Evolutionary conservation across 2,329 filamentous ascomycete species (phyloP).

Genomic region (Cytospora leucostoma): DNA sequence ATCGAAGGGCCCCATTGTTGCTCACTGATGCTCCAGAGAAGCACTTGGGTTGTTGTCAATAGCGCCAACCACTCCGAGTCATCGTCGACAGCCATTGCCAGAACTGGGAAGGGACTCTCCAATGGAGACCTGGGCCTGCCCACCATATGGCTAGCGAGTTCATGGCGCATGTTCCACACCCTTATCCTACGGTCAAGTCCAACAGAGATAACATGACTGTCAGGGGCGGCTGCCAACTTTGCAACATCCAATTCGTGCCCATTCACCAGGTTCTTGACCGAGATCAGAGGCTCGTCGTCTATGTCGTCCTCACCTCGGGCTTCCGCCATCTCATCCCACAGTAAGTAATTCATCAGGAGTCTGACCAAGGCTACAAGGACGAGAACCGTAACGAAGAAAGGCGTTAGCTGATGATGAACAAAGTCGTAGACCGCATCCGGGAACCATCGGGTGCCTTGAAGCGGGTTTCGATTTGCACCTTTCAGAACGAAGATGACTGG

Average conservation of each 20-base stretch:
- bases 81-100: slow-evolving; percentile 66
- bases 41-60: slow-evolving; percentile 58
- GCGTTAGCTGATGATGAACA: slow-evolving; percentile 56
- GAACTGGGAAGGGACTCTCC: slow-evolving; percentile 57
- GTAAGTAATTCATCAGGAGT: slow-evolving; percentile 71
- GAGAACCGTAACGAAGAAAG: slow-evolving; percentile 64
- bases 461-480: slow-evolving; percentile 65
- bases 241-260: slow-evolving; percentile 72
- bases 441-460: slow-evolving; percentile 50
- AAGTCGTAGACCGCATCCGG: slow-evolving; percentile 68
- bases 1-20: slow-evolving; percentile 58
- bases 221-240: slow-evolving; percentile 61
- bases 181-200: slow-evolving; percentile 70
- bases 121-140: slow-evolving; percentile 40
- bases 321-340: slow-evolving; percentile 63
- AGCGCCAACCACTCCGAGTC: slow-evolving; percentile 67
- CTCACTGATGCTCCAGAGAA: slow-evolving; percentile 64
- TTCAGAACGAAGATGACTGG: slow-evolving; percentile 72
- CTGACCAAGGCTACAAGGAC: slow-evolving; percentile 65
- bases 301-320: slow-evolving; percentile 48
- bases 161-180: slow-evolving; percentile 62
- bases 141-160: slow-evolving; percentile 45
- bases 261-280: slow-evolving; percentile 59
- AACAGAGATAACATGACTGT: slow-evolving; percentile 68
- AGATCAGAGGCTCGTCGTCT: slow-evolving; percentile 54